A percentile compares a stretch with the other conserved stretches of the same genome.
These are phyloP conservation scores for Termitomyces sp. DNA, from an alignment of 768 basidiomycete species.

Conservation along the genomic window DNA sequence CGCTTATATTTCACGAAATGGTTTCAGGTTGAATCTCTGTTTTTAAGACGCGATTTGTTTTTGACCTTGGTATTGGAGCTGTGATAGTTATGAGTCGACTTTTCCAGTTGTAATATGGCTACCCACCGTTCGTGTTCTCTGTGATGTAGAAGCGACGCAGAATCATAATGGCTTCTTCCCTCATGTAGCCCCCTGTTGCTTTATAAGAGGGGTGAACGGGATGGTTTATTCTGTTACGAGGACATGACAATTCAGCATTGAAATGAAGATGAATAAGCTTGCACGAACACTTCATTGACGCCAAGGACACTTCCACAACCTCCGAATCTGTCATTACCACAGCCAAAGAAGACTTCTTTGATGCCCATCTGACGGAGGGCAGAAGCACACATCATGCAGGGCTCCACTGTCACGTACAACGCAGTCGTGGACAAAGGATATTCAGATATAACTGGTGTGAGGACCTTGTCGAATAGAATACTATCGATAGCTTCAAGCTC, in stretches of 20 bases:
- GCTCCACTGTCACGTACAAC: slow-evolving; percentile 97
- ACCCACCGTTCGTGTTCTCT: slow-evolving; percentile 87
- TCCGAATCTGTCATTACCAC: slow-evolving; percentile 93
- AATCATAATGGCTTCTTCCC: slow-evolving; percentile 85
- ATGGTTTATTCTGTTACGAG: slow-evolving; percentile 50
- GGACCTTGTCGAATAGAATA: slow-evolving; percentile 59
- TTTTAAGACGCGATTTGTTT: slow-evolving; percentile 80
- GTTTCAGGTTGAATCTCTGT: slow-evolving; percentile 53
- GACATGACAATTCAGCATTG: not conserved
- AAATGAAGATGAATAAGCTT: not conserved
- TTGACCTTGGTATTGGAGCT: slow-evolving; percentile 92
- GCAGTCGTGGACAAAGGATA: slow-evolving; percentile 76
- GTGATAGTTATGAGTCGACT: slow-evolving; percentile 5
- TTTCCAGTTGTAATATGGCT: too few species aligned
- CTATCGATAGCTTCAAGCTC: slow-evolving; percentile 95
- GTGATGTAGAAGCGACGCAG: slow-evolving; percentile 87
- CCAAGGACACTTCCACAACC: slow-evolving; percentile 94
- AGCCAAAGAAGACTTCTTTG: slow-evolving; percentile 86
- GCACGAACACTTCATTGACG: slow-evolving; percentile 67
- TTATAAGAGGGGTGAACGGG: slow-evolving; percentile 70
- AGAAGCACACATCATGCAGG: slow-evolving; percentile 98
- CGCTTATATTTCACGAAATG: not conserved
- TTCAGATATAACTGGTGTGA: slow-evolving; percentile 43
- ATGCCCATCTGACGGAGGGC: slow-evolving; percentile 93
- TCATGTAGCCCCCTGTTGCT: slow-evolving; percentile 69